Conservation (phyloP, 2,329 filamentous ascomycete species). For the Penicillium paneum region DNA sequence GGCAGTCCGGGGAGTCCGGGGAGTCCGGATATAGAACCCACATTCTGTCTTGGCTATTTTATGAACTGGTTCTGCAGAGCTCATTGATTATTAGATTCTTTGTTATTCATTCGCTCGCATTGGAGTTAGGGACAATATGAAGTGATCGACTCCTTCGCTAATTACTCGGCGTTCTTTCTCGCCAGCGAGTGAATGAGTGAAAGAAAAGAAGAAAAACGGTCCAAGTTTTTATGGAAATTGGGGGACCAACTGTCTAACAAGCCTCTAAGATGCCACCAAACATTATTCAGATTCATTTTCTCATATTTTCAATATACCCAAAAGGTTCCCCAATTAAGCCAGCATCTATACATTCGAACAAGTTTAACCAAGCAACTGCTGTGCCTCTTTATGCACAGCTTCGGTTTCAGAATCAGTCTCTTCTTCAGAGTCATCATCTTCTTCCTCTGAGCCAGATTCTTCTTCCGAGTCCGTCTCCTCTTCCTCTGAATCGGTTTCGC, state of each 20-base stretch:
- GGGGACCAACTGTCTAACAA: not conserved
- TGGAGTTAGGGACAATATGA: not conserved
- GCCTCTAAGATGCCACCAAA: not conserved
- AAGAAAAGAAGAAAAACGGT: not conserved
- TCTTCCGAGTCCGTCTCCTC: slow-evolving; percentile 51
- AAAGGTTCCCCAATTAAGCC: not conserved
- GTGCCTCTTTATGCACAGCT: slow-evolving; percentile 20
- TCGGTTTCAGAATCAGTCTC: slow-evolving; percentile 35
- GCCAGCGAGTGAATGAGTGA: too few species aligned
- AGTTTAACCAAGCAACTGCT: slow-evolving; percentile 15
- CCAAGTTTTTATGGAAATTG: not conserved
- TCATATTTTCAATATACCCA: not conserved
- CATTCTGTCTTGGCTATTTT: not conserved
- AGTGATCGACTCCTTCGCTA: slow-evolving; percentile 2
- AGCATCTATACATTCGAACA: slow-evolving; percentile 1
- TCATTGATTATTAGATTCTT: not conserved
- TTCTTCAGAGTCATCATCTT: slow-evolving; percentile 41
- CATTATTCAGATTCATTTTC: not conserved
- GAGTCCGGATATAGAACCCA: not conserved
- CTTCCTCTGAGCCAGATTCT: slow-evolving; percentile 39
- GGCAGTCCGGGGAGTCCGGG: not conserved
- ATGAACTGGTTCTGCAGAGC: not conserved
- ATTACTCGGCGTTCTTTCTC: not conserved
- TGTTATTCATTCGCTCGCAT: not conserved
- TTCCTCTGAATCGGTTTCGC: slow-evolving; percentile 41